Base-by-base conservation (phyloP, 495 filamentous ascomycete species). In the Durotheca rogersii region DNA sequence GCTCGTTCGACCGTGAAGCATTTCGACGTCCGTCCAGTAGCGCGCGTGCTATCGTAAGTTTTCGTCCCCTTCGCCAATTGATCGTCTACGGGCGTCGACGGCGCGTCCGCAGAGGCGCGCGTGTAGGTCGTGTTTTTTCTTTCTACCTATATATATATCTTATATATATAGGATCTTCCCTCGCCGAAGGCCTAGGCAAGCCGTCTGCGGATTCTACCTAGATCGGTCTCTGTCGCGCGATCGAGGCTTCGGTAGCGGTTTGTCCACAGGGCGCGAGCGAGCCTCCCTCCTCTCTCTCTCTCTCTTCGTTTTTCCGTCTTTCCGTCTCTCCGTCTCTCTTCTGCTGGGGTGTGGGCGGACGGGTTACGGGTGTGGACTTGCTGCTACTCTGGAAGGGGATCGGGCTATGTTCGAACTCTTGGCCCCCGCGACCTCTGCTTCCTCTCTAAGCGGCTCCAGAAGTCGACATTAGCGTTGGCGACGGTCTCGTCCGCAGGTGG, bases 1-100 rank as follows among this genome's bases (percentile, higher is more conserved):
- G 41, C 53, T 44, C 42, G 44, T 56, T 51, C 45, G 55, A 60
- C 50, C 60, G 56, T 51, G 56, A 66, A 66, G 62, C 62, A 66
- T 66, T 60, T 66, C 62, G 62, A 59, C 60, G 62, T 62, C n/a
- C n/a, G n/a, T n/a, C n/a, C 62, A 62, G 59, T 54, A 50, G 52
- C 49, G 45, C 50, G 56, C 45, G 50, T 44, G 53, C 32, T 16
- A 20, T 27, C 9, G 4, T 27, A 4, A 9, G 12, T 20, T 41
- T 49, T 38, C 41, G 18, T 48, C 35, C 42, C 43, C 33, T 43
- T 41, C 44, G 23, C 48, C 52, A 47, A 52, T 52, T 43, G 19
- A 49, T 44, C 34, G 32, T 47, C 6, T 37, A 27, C 23, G 51
- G 46, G 27, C 17, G 23, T 20, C 51, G 39, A 39, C 48, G 19